phyloP scores from a whole-genome alignment of 2,329 filamentous ascomycete species.

The Colletotrichum caudatum region DNA sequence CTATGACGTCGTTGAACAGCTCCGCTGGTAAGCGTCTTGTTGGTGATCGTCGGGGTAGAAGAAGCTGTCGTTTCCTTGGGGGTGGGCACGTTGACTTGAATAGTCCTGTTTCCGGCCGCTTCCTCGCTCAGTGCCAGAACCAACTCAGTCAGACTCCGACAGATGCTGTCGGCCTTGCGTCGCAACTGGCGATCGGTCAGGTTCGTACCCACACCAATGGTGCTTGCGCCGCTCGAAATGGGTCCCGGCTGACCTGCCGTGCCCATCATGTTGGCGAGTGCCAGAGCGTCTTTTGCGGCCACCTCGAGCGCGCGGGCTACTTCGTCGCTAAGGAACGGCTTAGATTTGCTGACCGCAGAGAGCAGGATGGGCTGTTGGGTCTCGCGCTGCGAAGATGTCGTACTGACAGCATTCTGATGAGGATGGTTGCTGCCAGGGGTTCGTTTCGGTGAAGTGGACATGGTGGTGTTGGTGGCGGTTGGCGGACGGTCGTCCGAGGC shows the following conservation, averaged over 20 bases:
- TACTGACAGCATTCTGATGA: conserved; percentile 58
- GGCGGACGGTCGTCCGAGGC: conserved; percentile 84
- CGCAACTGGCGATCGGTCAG: conserved; percentile 86
- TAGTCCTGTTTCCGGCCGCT: conserved; percentile 52
- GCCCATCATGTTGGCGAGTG: conserved; percentile 82
- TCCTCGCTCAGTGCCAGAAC: conserved; percentile 85
- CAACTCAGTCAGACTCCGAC: conserved; percentile 90
- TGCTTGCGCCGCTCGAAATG: conserved; percentile 75
- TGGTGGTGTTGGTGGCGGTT: conserved; percentile 92
- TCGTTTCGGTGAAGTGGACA: conserved; percentile 90
- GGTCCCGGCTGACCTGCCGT: conserved; percentile 75
- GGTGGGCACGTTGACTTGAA: conserved; percentile 42
- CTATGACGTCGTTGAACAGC: conserved; percentile 57
- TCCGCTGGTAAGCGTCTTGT: conserved; percentile 54
- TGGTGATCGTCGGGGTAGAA: conserved; percentile 60
- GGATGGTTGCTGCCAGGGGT: conserved; percentile 63
- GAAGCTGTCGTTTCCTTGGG: conserved; percentile 47
- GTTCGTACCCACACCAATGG: conserved; percentile 65
- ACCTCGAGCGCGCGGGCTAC: conserved; percentile 85
- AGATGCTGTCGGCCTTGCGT: conserved; percentile 92
- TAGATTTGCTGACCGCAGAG: conserved; percentile 83
- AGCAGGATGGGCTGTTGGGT: conserved; percentile 80
- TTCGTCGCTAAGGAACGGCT: conserved; percentile 74
- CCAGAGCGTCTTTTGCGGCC: conserved; percentile 83
- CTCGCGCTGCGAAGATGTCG: conserved; percentile 62